Evolutionary conservation across 495 filamentous ascomycete genomes (phyloP).

Genomic region (Choiromyces venosus): DNA sequence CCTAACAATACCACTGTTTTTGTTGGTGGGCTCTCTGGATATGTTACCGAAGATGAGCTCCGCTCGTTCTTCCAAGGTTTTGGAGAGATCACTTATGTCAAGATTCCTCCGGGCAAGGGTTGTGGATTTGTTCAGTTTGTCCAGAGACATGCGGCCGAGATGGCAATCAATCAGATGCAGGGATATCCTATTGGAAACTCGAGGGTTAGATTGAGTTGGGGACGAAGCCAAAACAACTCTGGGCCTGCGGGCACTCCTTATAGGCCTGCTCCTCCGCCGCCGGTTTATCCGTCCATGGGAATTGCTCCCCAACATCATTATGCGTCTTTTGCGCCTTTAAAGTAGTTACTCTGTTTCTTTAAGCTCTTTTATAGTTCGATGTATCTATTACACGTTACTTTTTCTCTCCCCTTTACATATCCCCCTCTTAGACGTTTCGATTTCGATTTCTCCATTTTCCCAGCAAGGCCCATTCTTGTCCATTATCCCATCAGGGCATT

Average conservation of each 20-base stretch:
- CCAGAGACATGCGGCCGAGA: conserved; percentile 96
- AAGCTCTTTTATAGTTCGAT: conserved; percentile 40
- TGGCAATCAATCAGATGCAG: conserved; percentile 99
- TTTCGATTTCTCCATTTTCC: neutral
- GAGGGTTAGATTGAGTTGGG: conserved; percentile 93
- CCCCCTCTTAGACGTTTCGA: conserved; percentile 17
- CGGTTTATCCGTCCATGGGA: conserved; percentile 79
- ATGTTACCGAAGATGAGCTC: conserved; percentile 98
- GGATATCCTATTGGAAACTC: conserved; percentile 99
- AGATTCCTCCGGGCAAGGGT: conserved; percentile 98
- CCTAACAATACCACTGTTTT: conserved; percentile 99
- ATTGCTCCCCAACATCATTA: conserved; percentile 70
- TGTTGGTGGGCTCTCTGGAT: conserved; percentile 93
- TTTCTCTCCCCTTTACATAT: conserved; percentile 29
- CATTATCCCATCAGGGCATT: conserved; percentile 19
- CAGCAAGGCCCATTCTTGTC: conserved; percentile 15
- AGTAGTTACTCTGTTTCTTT: conserved; percentile 52
- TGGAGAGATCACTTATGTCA: conserved; percentile 99
- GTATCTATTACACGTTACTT: conserved; percentile 45
- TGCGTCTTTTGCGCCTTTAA: conserved; percentile 67
- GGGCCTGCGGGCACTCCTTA: conserved; percentile 96
- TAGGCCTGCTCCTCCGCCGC: conserved; percentile 87
- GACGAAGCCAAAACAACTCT: conserved; percentile 97
- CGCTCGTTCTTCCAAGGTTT: conserved; percentile 99
- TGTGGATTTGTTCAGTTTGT: conserved; percentile 99